A percentile compares a stretch with the other conserved stretches of the same genome.
Evolutionary conservation across 139 green algal species (phyloP).

Genomic region (Micromonas pusilla): DNA sequence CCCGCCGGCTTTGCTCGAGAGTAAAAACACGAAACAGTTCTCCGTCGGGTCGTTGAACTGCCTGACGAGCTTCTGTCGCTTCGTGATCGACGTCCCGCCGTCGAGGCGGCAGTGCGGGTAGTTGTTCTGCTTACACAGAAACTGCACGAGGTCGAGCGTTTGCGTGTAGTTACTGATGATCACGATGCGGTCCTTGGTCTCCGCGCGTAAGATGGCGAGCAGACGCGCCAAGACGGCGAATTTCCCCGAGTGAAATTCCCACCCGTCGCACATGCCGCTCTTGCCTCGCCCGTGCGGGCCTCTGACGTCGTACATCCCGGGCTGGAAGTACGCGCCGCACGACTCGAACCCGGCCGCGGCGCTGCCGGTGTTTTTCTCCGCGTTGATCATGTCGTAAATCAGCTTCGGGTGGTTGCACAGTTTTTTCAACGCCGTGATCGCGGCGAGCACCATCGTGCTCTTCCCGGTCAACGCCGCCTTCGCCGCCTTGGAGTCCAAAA

Average conservation of each 20-base stretch:
- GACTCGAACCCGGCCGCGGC: constrained; percentile 43
- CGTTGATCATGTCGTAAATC: constrained; percentile 60
- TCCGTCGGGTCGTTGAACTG: constrained; percentile 59
- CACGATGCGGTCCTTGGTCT: constrained; percentile 72
- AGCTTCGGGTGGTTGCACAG: constrained; percentile 98
- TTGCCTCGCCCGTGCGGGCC: constrained; percentile 26
- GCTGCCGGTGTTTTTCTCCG: constrained; percentile 21
- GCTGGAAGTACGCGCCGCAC: constrained; percentile 66
- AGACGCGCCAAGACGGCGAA: constrained; percentile 76
- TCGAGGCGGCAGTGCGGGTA: constrained; percentile 89
- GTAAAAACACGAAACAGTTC: constrained; percentile 92
- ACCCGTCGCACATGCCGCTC: constrained; percentile 39
- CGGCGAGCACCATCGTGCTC: constrained; percentile 38
- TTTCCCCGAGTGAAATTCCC: constrained; percentile 71
- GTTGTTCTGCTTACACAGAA: constrained; percentile 71
- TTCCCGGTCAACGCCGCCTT: constrained; percentile 34
- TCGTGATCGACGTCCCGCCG: constrained; percentile 79
- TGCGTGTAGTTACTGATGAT: constrained; percentile 81
- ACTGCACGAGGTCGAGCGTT: constrained; percentile 22
- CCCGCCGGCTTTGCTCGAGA: constrained; percentile 85
- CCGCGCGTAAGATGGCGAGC: constrained; percentile 65
- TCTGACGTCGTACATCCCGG: constrained; percentile 72
- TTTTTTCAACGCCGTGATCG: constrained; percentile 85
- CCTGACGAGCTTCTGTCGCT: constrained; percentile 91
- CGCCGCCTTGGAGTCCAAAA: constrained; percentile 76